Evolutionary conservation across 2,329 filamentous ascomycete genomes (phyloP).

Genomic region (Cladosporium sp.): DNA sequence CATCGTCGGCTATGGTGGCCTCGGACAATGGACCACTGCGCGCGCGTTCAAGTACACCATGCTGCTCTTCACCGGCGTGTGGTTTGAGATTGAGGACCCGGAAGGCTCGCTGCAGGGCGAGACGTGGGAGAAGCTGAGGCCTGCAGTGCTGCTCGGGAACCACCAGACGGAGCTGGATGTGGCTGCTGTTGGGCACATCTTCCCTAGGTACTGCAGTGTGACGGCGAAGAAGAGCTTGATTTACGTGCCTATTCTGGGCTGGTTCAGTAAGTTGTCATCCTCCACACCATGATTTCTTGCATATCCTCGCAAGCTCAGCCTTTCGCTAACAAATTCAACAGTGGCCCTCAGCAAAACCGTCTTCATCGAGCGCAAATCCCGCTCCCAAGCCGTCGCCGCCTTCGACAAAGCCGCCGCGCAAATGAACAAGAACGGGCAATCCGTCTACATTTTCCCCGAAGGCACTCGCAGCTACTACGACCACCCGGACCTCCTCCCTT

Average conservation of each 20-base stretch:
- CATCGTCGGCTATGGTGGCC: conserved; percentile 68
- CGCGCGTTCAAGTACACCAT: conserved; percentile 80
- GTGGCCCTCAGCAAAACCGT: conserved; percentile 77
- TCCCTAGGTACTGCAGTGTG: conserved; percentile 87
- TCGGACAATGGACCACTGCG: conserved; percentile 82
- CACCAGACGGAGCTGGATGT: conserved; percentile 94
- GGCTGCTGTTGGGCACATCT: conserved; percentile 82
- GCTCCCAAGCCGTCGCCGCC: conserved; percentile 75
- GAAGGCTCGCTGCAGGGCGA: conserved; percentile 54
- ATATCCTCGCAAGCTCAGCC: conserved; percentile 10
- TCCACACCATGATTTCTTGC: neutral
- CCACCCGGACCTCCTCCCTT: conserved; percentile 80
- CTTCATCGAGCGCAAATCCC: conserved; percentile 91
- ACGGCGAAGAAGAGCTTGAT: conserved; percentile 87
- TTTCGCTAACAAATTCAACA: conserved; percentile 44
- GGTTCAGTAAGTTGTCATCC: conserved; percentile 68
- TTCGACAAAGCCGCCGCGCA: conserved; percentile 81
- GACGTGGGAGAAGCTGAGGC: conserved; percentile 55
- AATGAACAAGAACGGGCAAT: conserved; percentile 67
- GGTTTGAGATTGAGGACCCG: conserved; percentile 69
- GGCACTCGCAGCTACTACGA: conserved; percentile 88
- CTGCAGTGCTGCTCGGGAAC: conserved; percentile 89
- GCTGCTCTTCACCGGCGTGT: conserved; percentile 71
- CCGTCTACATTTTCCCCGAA: conserved; percentile 86
- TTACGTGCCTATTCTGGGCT: conserved; percentile 80